A percentile compares a stretch with the other conserved stretches of the same genome.
Conservation (phyloP, 352 stramenopile genomes). For the Pythium aristosporum region DNA sequence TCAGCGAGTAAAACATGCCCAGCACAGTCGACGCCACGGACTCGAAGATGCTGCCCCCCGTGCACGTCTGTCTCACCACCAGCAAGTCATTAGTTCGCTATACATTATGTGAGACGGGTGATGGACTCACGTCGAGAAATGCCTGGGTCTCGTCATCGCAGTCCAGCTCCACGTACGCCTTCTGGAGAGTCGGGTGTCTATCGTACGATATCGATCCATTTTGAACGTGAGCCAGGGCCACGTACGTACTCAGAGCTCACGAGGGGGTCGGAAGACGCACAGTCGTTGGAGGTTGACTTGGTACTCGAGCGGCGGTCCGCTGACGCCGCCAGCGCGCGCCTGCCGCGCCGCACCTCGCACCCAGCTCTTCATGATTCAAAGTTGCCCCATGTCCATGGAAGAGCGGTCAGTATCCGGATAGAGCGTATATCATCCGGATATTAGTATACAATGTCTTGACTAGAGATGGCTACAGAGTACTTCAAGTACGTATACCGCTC, state of each 20-base stretch:
- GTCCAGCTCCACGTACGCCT: conserved; percentile 67
- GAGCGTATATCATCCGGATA: conserved; percentile 17
- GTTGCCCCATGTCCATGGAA: neutral
- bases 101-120: neutral
- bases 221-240: neutral
- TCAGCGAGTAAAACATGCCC: conserved; percentile 80
- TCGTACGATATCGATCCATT: neutral
- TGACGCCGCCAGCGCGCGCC: conserved; percentile 42
- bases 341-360: conserved; percentile 61
- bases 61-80: conserved; percentile 55
- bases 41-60: conserved; percentile 64
- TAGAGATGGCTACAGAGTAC: conserved; percentile 11
- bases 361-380: conserved; percentile 67
- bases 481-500: neutral
- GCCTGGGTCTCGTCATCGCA: conserved; percentile 71
- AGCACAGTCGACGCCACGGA: conserved; percentile 65
- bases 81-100: neutral
- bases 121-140: conserved; percentile 57
- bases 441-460: conserved; percentile 6
- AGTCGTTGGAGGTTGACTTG: conserved; percentile 47
- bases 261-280: conserved; percentile 30
- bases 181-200: conserved; percentile 59
- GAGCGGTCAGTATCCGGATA: conserved; percentile 15
- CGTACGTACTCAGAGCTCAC: neutral
- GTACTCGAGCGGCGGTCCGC: conserved; percentile 63